Evolutionary conservation across 495 filamentous ascomycete genomes (phyloP), one percentile per base, ranked within the genome.

Genomic region (Xylaria sp.): DNA sequence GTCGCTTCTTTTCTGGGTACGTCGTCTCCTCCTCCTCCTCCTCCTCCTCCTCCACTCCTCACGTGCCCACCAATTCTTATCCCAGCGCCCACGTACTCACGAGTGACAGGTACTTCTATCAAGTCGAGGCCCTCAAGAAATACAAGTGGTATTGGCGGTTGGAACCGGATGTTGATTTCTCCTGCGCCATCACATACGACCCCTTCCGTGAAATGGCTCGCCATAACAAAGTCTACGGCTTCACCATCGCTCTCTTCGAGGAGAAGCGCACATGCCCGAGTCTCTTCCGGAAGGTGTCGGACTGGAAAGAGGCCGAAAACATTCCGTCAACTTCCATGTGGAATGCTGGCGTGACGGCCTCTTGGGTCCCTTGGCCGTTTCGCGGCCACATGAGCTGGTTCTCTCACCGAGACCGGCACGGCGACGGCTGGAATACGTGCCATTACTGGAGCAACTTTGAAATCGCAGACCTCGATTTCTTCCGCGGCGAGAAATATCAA

Each of bases 1-100:
- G 93, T 79, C 88, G 96, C 61, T 99, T 99, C 85, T 98, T 97
- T 82, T 99, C 95, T 52, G 96, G 95, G 93, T 95, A 82, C 40
- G 80, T 77, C 50, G 55, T 44, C 71, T 41, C 9, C 31, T 15
- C 48, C 21, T 46, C n/a, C n/a, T n/a, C n/a, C n/a, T n/a, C n/a
- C n/a, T n/a, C n/a, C n/a, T n/a, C 31, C 31, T 62, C 19, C 58
- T 76, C 50, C 55, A 44, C 70, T 37, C 9, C 35, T 15, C 48
- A 21, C 40, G 3, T 29, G n/a, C n/a, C 67, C 61, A 9, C 59
- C 46, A 26, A 61, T 26, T 44, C 17, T 5, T n/a, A n/a, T n/a
- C n/a, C n/a, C n/a, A 37, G 3, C 41, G 69, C 29, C 26, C 26
- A 31, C 24, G 12, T 37, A 40, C 55, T 68, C 21, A 21, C 55